Evolutionary conservation across 2,329 filamentous ascomycete species (phyloP), one percentile per base, ranked within the genome.

Genomic region (Fusarium napiforme): DNA sequence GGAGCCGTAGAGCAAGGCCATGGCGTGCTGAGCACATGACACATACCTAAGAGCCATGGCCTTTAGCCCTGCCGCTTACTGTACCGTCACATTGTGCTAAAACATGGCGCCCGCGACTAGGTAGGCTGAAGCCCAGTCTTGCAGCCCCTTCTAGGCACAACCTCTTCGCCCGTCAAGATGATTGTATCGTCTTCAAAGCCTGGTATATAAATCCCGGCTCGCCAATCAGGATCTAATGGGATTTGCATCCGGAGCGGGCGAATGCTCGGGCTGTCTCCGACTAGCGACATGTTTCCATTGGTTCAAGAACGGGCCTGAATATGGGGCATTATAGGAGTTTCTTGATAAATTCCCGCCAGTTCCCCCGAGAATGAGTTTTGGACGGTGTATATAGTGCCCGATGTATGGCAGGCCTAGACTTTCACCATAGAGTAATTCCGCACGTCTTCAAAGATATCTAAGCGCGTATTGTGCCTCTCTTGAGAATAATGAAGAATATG

Each of bases 231-330:
- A 5, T n/a, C n/a, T 43, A 4, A 5, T 5, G 0, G n/a, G 23
- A 18, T 23, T 23, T 45, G 16, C 16, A 18, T 23, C 7, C 10
- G 4, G 9, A 23, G 15, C 42, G 42, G 42, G 42, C 7, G 9
- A 43, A 43, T 23, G 42, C n/a, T 12, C 42, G 42, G 42, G 8
- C 10, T 9, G 15, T 23, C 15, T 7, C 42, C 42, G 18, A 18
- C 11, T 5, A 23, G 42, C 42, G n/a, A 43, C 42, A 23, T 1
- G 18, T 11, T 43, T 43, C n/a, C 16, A 23, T 12, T 23, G 40
- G 40, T 23, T 43, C 10, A 16, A 7, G 0, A 18, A 10, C 18
- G 0, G 15, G n/a, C n/a, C n/a, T 23, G 6, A 8, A 12, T 7
- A 12, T 7, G 42, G 42, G n/a, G n/a, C 42, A 18, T 4, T 11